These are phyloP conservation scores for Theobroma cacao DNA, from an alignment of 345 rosid genomes.

Conservation along the genomic window DNA sequence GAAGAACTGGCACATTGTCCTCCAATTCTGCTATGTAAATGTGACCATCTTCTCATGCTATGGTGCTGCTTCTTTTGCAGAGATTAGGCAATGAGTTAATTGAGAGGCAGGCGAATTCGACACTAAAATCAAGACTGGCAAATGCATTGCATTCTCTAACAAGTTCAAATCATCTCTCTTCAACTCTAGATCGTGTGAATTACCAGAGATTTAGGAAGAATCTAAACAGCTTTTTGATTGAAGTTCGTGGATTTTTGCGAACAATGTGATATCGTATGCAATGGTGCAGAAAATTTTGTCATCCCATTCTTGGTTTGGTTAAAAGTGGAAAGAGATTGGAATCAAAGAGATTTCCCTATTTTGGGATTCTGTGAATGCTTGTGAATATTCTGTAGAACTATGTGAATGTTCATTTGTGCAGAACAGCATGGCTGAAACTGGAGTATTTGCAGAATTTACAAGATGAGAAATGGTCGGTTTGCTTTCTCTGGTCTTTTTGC, in stretches of 20 bases:
- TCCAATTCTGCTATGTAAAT: not conserved
- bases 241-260: conserved; percentile 88
- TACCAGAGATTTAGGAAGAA: conserved; percentile 95
- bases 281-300: not conserved
- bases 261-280: conserved; percentile 29
- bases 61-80: conserved; percentile 34
- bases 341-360: not conserved
- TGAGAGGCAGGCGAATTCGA: conserved; percentile 63
- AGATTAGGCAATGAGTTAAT: conserved; percentile 75
- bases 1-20: not conserved
- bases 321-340: not conserved
- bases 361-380: not conserved
- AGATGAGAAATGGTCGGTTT: not conserved
- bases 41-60: not conserved
- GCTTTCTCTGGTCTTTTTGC: not conserved
- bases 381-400: conserved; percentile 2
- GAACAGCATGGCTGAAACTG: not conserved
- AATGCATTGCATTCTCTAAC: conserved; percentile 75
- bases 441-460: not conserved
- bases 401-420: not conserved
- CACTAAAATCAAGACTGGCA: conserved; percentile 60
- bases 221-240: conserved; percentile 69
- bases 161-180: conserved; percentile 77
- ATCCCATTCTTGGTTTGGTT: not conserved
- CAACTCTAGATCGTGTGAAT: conserved; percentile 77